Evolutionary conservation across 108 stramenopile species (phyloP), one percentile per base, ranked within the genome.

Genomic region (Cyclotella cryptica): DNA sequence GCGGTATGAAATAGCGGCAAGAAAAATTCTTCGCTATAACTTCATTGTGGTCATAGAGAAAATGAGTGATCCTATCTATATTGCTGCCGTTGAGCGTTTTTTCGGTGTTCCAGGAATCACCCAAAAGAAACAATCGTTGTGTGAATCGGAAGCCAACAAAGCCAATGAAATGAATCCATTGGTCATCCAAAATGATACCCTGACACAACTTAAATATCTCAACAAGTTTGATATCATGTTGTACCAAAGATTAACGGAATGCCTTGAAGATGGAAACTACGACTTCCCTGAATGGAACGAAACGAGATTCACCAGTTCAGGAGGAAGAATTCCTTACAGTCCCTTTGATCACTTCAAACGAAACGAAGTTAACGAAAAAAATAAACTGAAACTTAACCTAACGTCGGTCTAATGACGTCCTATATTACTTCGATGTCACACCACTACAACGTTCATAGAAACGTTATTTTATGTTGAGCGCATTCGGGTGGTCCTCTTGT

Each of bases 31-130:
- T 5, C 40, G 67, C 14, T 80, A 74, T 59, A 80, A 80, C 26
- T 52, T 80, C 21, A 73, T 80, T 44, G 67, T 80, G 7, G 66
- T 74, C 1, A 45, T 55, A 0, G 79, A 80, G 39, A 73, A 67
- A 46, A 26, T 80, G 10, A 43, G 30, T 10, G 66, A 80, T 62
- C 58, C 79, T 0, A 63, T 39, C 4, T 80, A 80, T 55, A 72
- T 69, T 8, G 43, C 55, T 15, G 66, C 72, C 13, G 46, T 80
- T 2, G 79, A 80, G 27, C 40, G 43, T 10, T 74, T 74, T 35
- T 80, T 80, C 62, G 72, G 67, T 14, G 79, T 80, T 9, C 72
- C 79, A 30, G 79, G 79, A 10, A 2, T 73, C 1, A 60, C 45
- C 3, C 19, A 63, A 4, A 53, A 47, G 18, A 62, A 57, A 5